A percentile compares a stretch with the other conserved stretches of the same genome.
These are phyloP conservation scores for Diaporthe sp. DNA, from an alignment of 2,329 filamentous ascomycete genomes.

Conservation along the genomic window DNA sequence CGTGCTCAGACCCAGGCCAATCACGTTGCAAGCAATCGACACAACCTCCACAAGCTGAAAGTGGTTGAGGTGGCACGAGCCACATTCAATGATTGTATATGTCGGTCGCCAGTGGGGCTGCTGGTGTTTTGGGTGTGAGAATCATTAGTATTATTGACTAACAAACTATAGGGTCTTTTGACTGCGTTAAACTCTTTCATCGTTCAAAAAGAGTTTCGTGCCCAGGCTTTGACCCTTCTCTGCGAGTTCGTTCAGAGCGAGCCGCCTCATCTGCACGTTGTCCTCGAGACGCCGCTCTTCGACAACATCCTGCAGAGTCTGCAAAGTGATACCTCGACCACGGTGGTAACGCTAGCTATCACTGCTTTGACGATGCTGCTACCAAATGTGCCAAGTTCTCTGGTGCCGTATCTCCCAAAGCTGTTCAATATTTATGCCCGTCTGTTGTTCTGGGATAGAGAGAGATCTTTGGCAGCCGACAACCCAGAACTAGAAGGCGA, in stretches of 20 bases:
- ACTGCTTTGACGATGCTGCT: constrained; percentile 85
- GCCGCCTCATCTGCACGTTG: constrained; percentile 82
- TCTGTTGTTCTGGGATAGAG: constrained; percentile 82
- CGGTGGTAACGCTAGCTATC: constrained; percentile 80
- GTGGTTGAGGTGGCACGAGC: neutral
- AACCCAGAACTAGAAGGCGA: constrained; percentile 57
- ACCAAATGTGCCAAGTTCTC: constrained; percentile 81
- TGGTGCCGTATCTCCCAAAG: constrained; percentile 77
- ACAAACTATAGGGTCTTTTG: constrained; percentile 70
- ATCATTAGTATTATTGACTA: constrained; percentile 43
- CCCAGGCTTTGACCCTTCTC: constrained; percentile 75
- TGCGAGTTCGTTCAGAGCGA: constrained; percentile 81
- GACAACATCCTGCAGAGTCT: constrained; percentile 79
- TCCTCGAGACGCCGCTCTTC: constrained; percentile 80
- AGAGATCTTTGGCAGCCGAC: constrained; percentile 57
- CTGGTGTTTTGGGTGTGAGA: neutral
- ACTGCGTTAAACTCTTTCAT: constrained; percentile 75
- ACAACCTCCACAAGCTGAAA: neutral
- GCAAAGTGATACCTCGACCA: constrained; percentile 82
- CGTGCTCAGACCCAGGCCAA: neutral
- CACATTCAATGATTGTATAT: neutral
- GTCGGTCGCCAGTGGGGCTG: neutral
- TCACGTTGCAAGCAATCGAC: too few relatives aligned
- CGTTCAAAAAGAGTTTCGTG: constrained; percentile 73
- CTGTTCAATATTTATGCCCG: constrained; percentile 87